Base-by-base conservation (phyloP, 148 eudicot genomes). In the Fallopia convolvulus region DNA sequence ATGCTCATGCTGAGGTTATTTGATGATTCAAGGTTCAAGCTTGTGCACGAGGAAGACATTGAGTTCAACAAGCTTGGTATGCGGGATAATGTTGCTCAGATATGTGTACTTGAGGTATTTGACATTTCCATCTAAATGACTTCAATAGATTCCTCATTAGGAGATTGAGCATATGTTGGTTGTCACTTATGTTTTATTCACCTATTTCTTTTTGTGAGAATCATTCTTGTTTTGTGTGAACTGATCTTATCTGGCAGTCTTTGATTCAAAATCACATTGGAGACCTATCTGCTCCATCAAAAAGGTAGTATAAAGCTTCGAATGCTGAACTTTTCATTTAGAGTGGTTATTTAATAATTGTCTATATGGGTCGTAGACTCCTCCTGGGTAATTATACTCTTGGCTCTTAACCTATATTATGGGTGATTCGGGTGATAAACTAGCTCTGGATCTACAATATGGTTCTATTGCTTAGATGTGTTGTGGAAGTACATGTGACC, bases 1-100 rank as follows among this genome's bases (percentile, higher is more conserved):
- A 48, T 21, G 17, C 20, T 73, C 9, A 26, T 65, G 73, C 48
- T 61, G 53, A 20, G 58, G 55, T 30, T 77, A 9, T 63, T 77
- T 26, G 53, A 73, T 73, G 0, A 10, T 73, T 73, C 36, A 20
- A 94, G 99, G 82, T 95, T 95, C 88, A 89, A 87, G 89, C 80
- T 95, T 91, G 75, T 92, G 82, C 87, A 87, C 70, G 97, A 92
- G 81, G 99, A 95, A 79, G 81, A 83, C 75, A 86, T 95, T 81
- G 97, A 95, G 84, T 95, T 84, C 77, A 88, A 81, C 74, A 89
- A 91, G 88, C 88, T 86, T 78, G 92, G 94, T 76, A 92, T 95
- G 82, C 89, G 99, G 79, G 93, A 95, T 84, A 95, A 95, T 85
- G 97, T 95, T 80, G 99, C 99, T 75, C 99, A 95, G 86, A 86